These are phyloP conservation scores for Mortierella sp. DNA, from an alignment of 371 early-diverging fungal species.

Conservation along the genomic window DNA sequence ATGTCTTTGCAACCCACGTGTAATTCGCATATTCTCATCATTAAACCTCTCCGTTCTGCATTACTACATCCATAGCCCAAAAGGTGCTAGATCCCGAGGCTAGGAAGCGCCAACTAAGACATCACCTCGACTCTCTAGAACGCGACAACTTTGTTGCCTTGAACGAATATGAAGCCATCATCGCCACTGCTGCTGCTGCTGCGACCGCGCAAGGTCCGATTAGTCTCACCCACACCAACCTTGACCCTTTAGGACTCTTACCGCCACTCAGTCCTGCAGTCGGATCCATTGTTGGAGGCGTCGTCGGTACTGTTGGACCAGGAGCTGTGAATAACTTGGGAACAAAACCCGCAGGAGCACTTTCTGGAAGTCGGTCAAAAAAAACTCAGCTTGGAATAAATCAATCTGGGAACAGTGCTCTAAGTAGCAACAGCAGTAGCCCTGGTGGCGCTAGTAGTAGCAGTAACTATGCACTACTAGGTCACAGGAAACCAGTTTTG, in stretches of 20 bases:
- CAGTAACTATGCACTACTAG: slow-evolving; percentile 2
- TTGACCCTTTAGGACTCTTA: slow-evolving; percentile 41
- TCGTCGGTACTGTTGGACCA: slow-evolving; percentile 47
- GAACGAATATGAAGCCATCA: slow-evolving; percentile 69
- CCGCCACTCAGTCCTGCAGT: slow-evolving; percentile 41
- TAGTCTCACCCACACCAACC: slow-evolving; percentile 44
- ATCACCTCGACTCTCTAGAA: slow-evolving; percentile 74
- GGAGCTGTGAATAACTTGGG: slow-evolving; percentile 19
- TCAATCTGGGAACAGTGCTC: background rate
- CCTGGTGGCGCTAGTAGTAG: background rate
- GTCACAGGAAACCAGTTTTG: slow-evolving; percentile 36
- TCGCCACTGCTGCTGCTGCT: slow-evolving; percentile 63
- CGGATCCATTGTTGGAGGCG: slow-evolving; percentile 48
- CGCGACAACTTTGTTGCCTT: slow-evolving; percentile 73
- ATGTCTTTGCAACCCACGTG: too few relatives aligned
- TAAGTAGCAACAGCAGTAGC: background rate
- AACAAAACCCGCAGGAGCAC: slow-evolving; percentile 18
- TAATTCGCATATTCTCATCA: background rate
- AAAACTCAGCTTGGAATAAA: slow-evolving; percentile 14
- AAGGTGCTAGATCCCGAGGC: slow-evolving; percentile 46
- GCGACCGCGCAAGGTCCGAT: slow-evolving; percentile 49
- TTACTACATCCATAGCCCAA: slow-evolving; percentile 14
- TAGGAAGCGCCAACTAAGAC: slow-evolving; percentile 60
- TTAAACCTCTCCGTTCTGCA: background rate
- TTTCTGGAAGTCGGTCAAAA: slow-evolving; percentile 37